These are phyloP conservation scores for Pseudocercospora fuligena DNA, from an alignment of 2,329 filamentous ascomycete species.

Conservation along the genomic window DNA sequence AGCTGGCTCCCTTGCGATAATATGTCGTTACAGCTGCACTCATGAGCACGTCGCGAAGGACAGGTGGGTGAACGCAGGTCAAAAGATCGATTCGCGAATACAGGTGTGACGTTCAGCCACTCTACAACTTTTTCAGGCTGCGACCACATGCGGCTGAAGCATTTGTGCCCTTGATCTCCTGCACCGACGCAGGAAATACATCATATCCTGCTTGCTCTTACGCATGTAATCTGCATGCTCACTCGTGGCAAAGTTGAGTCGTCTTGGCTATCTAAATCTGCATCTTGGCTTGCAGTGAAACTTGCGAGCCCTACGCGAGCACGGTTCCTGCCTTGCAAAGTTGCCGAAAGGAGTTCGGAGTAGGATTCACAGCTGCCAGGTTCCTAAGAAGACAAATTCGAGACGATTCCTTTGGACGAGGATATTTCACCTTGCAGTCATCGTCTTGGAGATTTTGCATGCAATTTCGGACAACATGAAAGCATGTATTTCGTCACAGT, in stretches of 20 bases:
- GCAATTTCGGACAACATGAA: too few relatives aligned
- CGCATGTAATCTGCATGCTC: background rate
- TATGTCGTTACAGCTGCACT: too few relatives aligned
- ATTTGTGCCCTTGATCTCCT: background rate
- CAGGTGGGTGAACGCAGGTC: background rate
- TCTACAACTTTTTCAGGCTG: background rate
- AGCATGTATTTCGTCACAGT: too few relatives aligned
- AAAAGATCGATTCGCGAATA: too few relatives aligned
- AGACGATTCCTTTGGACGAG: too few relatives aligned
- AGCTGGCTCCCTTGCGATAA: background rate
- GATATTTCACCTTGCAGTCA: too few relatives aligned
- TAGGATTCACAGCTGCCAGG: background rate
- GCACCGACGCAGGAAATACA: background rate
- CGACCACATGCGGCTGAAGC: background rate
- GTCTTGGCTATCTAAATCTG: background rate
- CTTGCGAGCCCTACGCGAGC: background rate
- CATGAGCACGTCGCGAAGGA: background rate
- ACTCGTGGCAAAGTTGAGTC: background rate
- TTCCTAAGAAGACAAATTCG: too few relatives aligned
- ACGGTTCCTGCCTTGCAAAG: background rate
- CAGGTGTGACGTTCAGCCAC: too few relatives aligned
- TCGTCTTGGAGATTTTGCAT: too few relatives aligned
- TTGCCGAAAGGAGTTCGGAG: background rate
- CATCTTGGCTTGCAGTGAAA: background rate
- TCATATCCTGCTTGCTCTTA: background rate